A percentile compares a stretch with the other conserved stretches of the same genome.
Conservation (phyloP, 2,329 filamentous ascomycete genomes). For the Pseudophaeomoniella oleicola region DNA sequence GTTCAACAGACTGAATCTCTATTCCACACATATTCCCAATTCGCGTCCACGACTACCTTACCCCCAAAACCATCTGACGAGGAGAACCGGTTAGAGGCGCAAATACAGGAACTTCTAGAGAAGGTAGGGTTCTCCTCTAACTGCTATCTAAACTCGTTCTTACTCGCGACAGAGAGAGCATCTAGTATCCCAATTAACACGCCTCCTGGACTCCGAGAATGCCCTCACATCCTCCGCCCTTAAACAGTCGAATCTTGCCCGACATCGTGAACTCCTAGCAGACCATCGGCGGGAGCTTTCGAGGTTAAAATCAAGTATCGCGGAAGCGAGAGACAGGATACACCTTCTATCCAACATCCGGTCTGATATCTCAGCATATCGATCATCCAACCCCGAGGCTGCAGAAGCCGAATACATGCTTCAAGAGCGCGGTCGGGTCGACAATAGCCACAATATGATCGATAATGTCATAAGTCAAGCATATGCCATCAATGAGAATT, state of each 20-base stretch:
- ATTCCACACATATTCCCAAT: slow-evolving; percentile 69
- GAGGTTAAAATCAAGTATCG: slow-evolving; percentile 58
- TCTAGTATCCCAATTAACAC: slow-evolving; percentile 66
- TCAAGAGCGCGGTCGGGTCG: slow-evolving; percentile 69
- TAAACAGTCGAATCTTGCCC: slow-evolving; percentile 91
- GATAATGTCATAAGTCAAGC: slow-evolving; percentile 88
- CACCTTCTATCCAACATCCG: slow-evolving; percentile 86
- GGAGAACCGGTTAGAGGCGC: slow-evolving; percentile 62
- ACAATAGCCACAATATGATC: slow-evolving; percentile 77
- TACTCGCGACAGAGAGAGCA: slow-evolving; percentile 52
- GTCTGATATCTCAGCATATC: slow-evolving; percentile 83
- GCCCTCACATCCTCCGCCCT: slow-evolving; percentile 74
- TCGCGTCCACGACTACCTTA: slow-evolving; percentile 64
- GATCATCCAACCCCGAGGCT: slow-evolving; percentile 61
- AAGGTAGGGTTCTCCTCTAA: slow-evolving; percentile 40
- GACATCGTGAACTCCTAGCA: slow-evolving; percentile 77
- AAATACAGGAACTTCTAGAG: slow-evolving; percentile 71
- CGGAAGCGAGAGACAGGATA: slow-evolving; percentile 67
- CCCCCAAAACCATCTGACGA: slow-evolving; percentile 74
- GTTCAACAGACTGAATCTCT: slow-evolving; percentile 57
- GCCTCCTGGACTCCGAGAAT: slow-evolving; percentile 86
- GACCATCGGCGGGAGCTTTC: slow-evolving; percentile 74
- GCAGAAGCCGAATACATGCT: slow-evolving; percentile 97
- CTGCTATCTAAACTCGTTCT: slow-evolving; percentile 5
- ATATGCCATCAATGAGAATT: slow-evolving; percentile 90